Evolutionary conservation across 805 yeast species (phyloP).

Genomic region (Blastobotrys attinorum): DNA sequence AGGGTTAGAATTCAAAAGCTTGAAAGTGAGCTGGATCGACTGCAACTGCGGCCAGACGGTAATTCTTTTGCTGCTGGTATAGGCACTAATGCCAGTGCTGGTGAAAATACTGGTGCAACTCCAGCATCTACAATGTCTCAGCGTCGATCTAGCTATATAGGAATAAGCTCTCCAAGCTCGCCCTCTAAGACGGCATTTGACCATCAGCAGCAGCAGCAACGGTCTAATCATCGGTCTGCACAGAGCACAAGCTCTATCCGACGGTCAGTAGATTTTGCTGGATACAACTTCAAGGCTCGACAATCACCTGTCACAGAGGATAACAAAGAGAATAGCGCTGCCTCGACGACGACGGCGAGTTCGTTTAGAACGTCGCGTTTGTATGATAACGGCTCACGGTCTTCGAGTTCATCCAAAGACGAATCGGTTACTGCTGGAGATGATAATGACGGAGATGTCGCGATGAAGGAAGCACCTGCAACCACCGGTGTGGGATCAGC

Average conservation of each 20-base stretch:
- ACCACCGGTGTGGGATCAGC: neutral
- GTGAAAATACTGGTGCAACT: neutral
- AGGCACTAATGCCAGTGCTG: too few species aligned
- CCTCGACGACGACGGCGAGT: too few species aligned
- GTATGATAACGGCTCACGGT: neutral
- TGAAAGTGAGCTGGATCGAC: conserved; percentile 39
- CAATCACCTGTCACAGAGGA: neutral
- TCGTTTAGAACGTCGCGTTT: neutral
- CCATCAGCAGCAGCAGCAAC: conserved; percentile 12
- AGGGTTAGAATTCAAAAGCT: conserved; percentile 45
- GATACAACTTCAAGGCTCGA: neutral
- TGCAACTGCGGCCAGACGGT: conserved; percentile 13
- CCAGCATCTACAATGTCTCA: too few species aligned
- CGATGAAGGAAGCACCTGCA: conserved; percentile 4
- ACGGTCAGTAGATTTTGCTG: conserved; percentile 14
- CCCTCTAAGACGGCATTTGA: too few species aligned
- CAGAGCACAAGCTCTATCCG: conserved; percentile 2
- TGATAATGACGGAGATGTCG: conserved; percentile 6
- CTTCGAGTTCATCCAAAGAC: neutral
- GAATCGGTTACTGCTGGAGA: neutral
- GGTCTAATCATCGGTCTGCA: conserved; percentile 3
- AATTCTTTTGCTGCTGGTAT: too few species aligned
- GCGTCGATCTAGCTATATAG: too few species aligned
- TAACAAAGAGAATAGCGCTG: neutral
- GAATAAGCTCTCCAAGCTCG: conserved; percentile 15